Percentiles rank a stretch among this genome's conserved stretches.
phyloP scores from a whole-genome alignment of 179 eudicot species.

The Silene coronaria region DNA sequence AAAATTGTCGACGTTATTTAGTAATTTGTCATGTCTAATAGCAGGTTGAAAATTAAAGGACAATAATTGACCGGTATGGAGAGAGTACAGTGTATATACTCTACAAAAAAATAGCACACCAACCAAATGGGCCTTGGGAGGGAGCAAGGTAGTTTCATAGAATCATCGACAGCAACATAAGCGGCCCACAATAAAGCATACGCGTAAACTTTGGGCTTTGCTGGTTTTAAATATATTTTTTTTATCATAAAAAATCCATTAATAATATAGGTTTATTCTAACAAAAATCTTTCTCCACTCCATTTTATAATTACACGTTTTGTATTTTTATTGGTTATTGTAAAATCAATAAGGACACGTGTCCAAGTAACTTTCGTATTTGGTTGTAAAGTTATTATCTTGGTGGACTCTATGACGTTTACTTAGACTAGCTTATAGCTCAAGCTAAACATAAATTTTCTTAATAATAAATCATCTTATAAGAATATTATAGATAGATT shows the following conservation, averaged over 20 bases:
- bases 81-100: neutral
- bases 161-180: neutral
- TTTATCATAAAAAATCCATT: neutral
- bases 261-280: too few relatives aligned
- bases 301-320: conserved; percentile 16
- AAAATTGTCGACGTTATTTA: too few relatives aligned
- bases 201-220: conserved; percentile 26
- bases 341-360: conserved; percentile 24
- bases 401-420: neutral
- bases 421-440: neutral
- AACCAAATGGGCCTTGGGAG: conserved; percentile 18
- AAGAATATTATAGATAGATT: too few relatives aligned
- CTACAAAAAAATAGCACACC: neutral
- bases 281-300: conserved; percentile 3
- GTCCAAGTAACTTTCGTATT: conserved; percentile 13
- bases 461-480: too few relatives aligned
- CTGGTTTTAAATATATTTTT: neutral
- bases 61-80: too few relatives aligned
- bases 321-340: conserved; percentile 6
- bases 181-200: conserved; percentile 28
- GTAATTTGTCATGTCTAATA: too few relatives aligned
- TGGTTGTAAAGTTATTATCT: neutral
- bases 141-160: neutral
- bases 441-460: too few relatives aligned
- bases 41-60: too few relatives aligned